phyloP scores from a whole-genome alignment of 129 eudicot genomes.

The Rutidosis leptorrhynchoides region DNA sequence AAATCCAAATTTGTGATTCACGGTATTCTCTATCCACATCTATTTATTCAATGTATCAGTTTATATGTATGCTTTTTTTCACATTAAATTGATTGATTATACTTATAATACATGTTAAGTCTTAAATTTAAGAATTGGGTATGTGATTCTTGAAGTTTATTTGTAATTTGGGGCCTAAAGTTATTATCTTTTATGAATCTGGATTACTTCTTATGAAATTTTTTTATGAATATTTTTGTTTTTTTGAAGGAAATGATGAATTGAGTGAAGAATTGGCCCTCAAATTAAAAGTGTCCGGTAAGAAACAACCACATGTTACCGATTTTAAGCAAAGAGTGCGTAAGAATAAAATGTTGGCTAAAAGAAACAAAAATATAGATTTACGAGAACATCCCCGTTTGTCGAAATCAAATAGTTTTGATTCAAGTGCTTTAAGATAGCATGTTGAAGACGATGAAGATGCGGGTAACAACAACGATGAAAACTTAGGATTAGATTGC shows the following conservation, averaged over 20 bases:
- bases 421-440: background rate
- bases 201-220: background rate
- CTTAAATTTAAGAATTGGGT: background rate
- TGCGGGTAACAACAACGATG: background rate
- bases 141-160: background rate
- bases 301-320: conserved; percentile 21
- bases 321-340: background rate
- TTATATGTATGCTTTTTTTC: background rate
- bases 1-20: background rate
- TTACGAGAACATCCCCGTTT: background rate
- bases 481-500: no score
- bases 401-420: conserved; percentile 20
- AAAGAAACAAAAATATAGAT: conserved; percentile 34
- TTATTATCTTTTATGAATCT: conserved; percentile 2
- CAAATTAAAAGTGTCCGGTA: conserved; percentile 12
- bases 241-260: conserved; percentile 32
- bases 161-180: background rate
- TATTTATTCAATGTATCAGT: background rate
- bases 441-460: background rate
- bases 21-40: conserved; percentile 3
- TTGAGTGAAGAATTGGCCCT: conserved; percentile 20
- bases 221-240: background rate
- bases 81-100: background rate
- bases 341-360: conserved; percentile 43
- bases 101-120: background rate